phyloP scores from a whole-genome alignment of 192 early-diverging fungal genomes.

The Haplosporangium gracile region DNA sequence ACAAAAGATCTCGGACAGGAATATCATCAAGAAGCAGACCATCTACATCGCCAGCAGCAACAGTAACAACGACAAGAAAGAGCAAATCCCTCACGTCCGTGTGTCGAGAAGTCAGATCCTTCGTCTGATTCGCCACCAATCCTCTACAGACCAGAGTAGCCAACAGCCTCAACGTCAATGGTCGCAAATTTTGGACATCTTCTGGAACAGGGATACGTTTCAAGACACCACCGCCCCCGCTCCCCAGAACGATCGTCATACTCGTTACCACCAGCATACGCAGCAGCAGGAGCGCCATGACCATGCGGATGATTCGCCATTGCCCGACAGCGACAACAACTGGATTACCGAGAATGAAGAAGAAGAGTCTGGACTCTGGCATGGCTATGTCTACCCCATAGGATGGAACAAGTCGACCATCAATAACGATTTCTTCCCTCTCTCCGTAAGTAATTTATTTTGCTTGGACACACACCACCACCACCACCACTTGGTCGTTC shows the following conservation, averaged over 20 bases:
- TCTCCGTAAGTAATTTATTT: background rate
- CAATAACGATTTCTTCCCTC: background rate
- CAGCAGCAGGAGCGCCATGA: slow-evolving; percentile 12
- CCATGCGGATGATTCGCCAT: background rate
- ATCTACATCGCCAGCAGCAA: background rate
- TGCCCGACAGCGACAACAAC: background rate
- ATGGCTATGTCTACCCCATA: background rate
- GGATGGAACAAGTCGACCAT: slow-evolving; percentile 3
- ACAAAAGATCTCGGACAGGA: slow-evolving; percentile 7
- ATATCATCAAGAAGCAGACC: slow-evolving; percentile 6
- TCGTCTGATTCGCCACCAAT: slow-evolving; percentile 6
- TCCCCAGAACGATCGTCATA: slow-evolving; percentile 1
- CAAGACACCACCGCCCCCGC: background rate
- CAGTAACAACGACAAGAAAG: background rate
- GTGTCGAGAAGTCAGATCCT: background rate
- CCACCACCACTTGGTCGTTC: background rate
- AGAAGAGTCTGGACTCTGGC: slow-evolving; percentile 3
- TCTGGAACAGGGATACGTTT: slow-evolving; percentile 5
- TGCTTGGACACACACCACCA: background rate
- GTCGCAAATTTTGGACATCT: slow-evolving; percentile 3
- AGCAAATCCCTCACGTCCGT: background rate
- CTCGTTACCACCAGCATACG: slow-evolving; percentile 1
- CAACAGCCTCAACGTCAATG: background rate
- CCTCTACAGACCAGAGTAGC: background rate
- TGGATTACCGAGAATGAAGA: background rate